Evolutionary conservation across 2,329 filamentous ascomycete genomes (phyloP).

Genomic region (Byssoonygena ceratinophila): DNA sequence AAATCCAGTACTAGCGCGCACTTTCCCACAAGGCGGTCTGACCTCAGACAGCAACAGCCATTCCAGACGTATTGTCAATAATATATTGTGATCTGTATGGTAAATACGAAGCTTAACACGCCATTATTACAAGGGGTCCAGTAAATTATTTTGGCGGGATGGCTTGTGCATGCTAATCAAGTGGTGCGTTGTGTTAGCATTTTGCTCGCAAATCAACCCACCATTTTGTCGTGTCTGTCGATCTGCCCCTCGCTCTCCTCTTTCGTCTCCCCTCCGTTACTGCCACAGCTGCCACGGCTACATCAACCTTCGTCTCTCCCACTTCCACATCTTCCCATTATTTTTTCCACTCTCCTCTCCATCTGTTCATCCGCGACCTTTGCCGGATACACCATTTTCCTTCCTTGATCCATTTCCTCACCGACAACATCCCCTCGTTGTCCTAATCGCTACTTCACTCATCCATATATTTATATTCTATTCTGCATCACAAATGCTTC

Average conservation of each 20-base stretch:
- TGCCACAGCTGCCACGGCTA: slow-evolving; percentile 10
- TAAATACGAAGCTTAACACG: background rate
- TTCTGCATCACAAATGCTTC: slow-evolving; percentile 11
- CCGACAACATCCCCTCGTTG: background rate
- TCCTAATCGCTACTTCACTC: background rate
- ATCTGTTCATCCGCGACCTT: slow-evolving; percentile 16
- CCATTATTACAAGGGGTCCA: slow-evolving; percentile 8
- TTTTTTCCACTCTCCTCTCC: slow-evolving; percentile 19
- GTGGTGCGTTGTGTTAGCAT: slow-evolving; percentile 6
- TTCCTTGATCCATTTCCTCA: slow-evolving; percentile 9
- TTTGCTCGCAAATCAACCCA: slow-evolving; percentile 5
- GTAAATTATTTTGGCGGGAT: slow-evolving; percentile 4
- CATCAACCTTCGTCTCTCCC: slow-evolving; percentile 8
- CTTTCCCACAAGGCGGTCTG: background rate
- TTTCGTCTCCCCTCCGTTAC: background rate
- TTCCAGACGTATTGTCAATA: background rate
- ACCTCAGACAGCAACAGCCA: background rate
- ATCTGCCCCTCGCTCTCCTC: slow-evolving; percentile 12
- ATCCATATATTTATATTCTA: slow-evolving; percentile 7
- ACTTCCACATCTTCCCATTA: slow-evolving; percentile 15
- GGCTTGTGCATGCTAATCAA: background rate
- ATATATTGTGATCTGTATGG: no score
- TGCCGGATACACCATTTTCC: slow-evolving; percentile 19
- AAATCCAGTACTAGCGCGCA: background rate
- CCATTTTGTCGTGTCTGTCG: background rate